Evolutionary conservation across 495 filamentous ascomycete species (phyloP).

Genomic region (Pseudomonodictys pantanalensis): DNA sequence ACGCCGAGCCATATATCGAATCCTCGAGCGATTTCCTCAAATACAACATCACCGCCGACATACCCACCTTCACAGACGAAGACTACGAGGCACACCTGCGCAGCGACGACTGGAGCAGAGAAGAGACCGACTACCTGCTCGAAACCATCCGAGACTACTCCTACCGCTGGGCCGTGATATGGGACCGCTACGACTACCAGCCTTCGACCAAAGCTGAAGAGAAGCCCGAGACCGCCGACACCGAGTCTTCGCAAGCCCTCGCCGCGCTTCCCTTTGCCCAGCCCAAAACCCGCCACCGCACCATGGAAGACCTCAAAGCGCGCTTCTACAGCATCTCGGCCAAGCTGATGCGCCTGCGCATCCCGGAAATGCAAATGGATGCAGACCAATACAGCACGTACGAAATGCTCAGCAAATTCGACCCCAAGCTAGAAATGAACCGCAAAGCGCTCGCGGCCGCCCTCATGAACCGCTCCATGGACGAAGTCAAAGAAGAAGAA

Average conservation of each 20-base stretch:
- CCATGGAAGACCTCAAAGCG: conserved; percentile 86
- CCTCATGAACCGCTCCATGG: conserved; percentile 72
- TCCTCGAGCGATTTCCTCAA: conserved; percentile 65
- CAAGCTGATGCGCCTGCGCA: conserved; percentile 78
- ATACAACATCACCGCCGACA: conserved; percentile 73
- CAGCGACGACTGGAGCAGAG: conserved; percentile 75
- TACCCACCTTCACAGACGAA: conserved; percentile 78
- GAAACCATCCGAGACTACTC: conserved; percentile 70
- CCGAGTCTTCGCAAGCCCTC: conserved; percentile 41
- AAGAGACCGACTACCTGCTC: conserved; percentile 91
- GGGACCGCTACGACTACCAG: conserved; percentile 83
- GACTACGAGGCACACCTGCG: conserved; percentile 76
- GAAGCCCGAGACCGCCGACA: conserved; percentile 14
- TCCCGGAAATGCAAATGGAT: conserved; percentile 80
- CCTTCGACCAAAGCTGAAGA: conserved; percentile 39
- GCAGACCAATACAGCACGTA: conserved; percentile 73
- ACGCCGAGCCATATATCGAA: conserved; percentile 33
- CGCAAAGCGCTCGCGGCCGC: conserved; percentile 82
- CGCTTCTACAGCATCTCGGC: conserved; percentile 85
- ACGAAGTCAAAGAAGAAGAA: conserved; percentile 89
- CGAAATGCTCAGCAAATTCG: conserved; percentile 81
- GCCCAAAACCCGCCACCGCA: conserved; percentile 53
- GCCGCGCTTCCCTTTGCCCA: conserved; percentile 41
- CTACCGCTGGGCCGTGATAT: conserved; percentile 85
- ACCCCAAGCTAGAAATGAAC: conserved; percentile 67